Evolutionary conservation across 208 protist species (phyloP).

Genomic region (Herpetomonas samuelpessoai): DNA sequence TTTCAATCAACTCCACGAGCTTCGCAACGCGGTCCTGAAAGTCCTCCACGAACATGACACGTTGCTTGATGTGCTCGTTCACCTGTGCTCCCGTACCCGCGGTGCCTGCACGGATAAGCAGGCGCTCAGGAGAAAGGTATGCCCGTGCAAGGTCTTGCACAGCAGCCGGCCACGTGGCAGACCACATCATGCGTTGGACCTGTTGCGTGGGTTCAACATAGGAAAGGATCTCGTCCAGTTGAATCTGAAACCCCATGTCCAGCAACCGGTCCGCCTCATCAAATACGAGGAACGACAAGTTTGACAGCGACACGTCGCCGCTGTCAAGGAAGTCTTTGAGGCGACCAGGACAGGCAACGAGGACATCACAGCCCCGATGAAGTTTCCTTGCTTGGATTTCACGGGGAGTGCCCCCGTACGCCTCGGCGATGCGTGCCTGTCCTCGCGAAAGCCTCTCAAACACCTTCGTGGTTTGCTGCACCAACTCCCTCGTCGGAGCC

Average conservation of each 20-base stretch:
- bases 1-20: conserved; percentile 67
- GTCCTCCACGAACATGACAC: conserved; percentile 56
- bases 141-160: conserved; percentile 78
- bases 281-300: conserved; percentile 97
- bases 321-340: conserved; percentile 95
- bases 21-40: conserved; percentile 63
- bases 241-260: conserved; percentile 93
- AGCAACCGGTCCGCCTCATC: conserved; percentile 99
- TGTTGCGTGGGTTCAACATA: conserved; percentile 42
- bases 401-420: conserved; percentile 75
- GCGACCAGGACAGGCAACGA: conserved; percentile 99
- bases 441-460: conserved; percentile 61
- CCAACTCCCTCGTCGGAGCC: conserved; percentile 98
- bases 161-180: conserved; percentile 91
- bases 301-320: conserved; percentile 81
- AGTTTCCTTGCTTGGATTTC: conserved; percentile 59
- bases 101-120: conserved; percentile 86
- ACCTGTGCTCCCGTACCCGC: conserved; percentile 78
- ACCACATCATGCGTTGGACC: conserved; percentile 97
- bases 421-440: conserved; percentile 65
- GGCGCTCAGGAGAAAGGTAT: conserved; percentile 81
- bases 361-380: conserved; percentile 74
- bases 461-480: conserved; percentile 98
- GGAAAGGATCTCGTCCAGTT: conserved; percentile 95
- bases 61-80: conserved; percentile 84